These are phyloP conservation scores for Fusarium azukiicola DNA, from an alignment of 2,329 filamentous ascomycete species.

Conservation along the genomic window DNA sequence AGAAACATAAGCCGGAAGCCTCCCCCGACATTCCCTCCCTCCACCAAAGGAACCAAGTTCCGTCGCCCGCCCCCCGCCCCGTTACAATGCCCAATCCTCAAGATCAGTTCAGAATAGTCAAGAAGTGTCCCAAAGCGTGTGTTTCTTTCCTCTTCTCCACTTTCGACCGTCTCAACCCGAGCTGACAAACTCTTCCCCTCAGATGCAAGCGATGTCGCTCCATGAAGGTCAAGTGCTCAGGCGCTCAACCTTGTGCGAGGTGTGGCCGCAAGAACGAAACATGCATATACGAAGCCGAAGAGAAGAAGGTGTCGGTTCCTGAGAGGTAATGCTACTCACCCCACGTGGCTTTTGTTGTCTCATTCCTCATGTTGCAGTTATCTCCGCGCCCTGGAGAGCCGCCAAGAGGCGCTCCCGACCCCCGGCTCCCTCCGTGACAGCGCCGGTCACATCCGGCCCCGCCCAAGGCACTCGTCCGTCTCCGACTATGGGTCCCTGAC, in stretches of 20 bases:
- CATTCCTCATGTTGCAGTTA: slow-evolving; percentile 38
- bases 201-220: slow-evolving; percentile 54
- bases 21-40: no score
- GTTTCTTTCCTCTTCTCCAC: slow-evolving; percentile 5
- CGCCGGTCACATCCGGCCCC: slow-evolving; percentile 14
- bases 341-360: background rate
- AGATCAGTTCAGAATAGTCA: slow-evolving; percentile 41
- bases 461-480: slow-evolving; percentile 42
- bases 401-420: slow-evolving; percentile 40
- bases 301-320: slow-evolving; percentile 52
- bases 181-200: slow-evolving; percentile 22
- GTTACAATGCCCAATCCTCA: slow-evolving; percentile 39
- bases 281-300: slow-evolving; percentile 50
- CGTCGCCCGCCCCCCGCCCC: background rate
- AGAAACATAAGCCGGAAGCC: no score
- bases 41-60: background rate
- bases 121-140: slow-evolving; percentile 53
- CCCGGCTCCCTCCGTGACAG: slow-evolving; percentile 23
- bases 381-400: slow-evolving; percentile 48
- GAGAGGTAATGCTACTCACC: slow-evolving; percentile 41
- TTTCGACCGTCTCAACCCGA: slow-evolving; percentile 20
- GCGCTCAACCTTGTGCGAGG: slow-evolving; percentile 49
- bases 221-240: slow-evolving; percentile 55
- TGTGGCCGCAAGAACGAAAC: slow-evolving; percentile 51
- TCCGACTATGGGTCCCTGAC: slow-evolving; percentile 43